Conservation (phyloP, 768 basidiomycete species). For the Boletus rubroflammeus region DNA sequence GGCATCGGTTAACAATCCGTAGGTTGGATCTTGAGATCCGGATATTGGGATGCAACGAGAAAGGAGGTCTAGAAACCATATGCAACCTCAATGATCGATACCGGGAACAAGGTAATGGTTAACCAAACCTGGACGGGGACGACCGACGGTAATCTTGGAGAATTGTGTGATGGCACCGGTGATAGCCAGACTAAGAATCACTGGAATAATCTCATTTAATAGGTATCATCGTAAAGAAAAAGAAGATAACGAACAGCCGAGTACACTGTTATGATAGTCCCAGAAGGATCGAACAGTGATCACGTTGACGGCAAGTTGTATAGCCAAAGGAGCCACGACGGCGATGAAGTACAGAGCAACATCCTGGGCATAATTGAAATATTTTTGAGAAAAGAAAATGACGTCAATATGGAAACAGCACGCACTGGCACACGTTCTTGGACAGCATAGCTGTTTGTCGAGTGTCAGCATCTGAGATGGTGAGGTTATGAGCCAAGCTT, state of each 20-base stretch:
- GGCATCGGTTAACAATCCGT: slow-evolving; percentile 66
- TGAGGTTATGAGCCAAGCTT: slow-evolving; percentile 1
- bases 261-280: slow-evolving; percentile 75
- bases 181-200: slow-evolving; percentile 69
- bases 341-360: slow-evolving; percentile 51
- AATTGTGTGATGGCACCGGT: slow-evolving; percentile 83
- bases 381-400: neutral
- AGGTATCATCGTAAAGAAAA: slow-evolving; percentile 28
- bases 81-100: neutral
- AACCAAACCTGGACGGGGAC: slow-evolving; percentile 75
- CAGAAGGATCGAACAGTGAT: slow-evolving; percentile 79
- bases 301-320: slow-evolving; percentile 67
- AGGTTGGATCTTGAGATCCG: slow-evolving; percentile 64
- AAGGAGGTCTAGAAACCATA: slow-evolving; percentile 23
- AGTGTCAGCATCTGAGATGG: slow-evolving; percentile 4
- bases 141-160: slow-evolving; percentile 81
- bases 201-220: slow-evolving; percentile 32
- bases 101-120: neutral
- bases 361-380: slow-evolving; percentile 32
- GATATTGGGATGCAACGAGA: slow-evolving; percentile 59
- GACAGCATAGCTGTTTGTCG: slow-evolving; percentile 50
- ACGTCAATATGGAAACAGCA: slow-evolving; percentile 1
- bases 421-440: slow-evolving; percentile 78
- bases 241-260: slow-evolving; percentile 37
- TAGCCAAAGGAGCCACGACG: slow-evolving; percentile 60